Conservation (phyloP, 345 rosid genomes). For the Raphanus raphanistrum region DNA sequence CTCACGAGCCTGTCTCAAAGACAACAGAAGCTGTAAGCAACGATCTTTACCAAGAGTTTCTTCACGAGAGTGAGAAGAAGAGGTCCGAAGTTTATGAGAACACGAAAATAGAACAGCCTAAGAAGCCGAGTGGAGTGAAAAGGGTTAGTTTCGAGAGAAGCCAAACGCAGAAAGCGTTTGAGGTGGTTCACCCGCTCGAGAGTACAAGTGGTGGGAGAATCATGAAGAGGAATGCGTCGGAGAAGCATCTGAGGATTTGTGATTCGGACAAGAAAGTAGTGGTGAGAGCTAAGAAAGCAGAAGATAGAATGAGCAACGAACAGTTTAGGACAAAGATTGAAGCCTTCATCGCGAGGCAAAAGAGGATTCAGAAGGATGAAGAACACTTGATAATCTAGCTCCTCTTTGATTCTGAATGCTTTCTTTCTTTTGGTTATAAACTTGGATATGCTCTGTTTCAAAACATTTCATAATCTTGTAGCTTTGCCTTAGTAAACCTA, state of each 20-base stretch:
- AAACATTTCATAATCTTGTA: constrained; percentile 18
- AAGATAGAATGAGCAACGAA: constrained; percentile 72
- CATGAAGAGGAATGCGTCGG: constrained; percentile 54
- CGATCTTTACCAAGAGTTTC: constrained; percentile 50
- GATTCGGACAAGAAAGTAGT: constrained; percentile 29
- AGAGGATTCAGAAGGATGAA: constrained; percentile 66
- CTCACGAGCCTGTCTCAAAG: constrained; percentile 34
- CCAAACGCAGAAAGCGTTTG: constrained; percentile 53
- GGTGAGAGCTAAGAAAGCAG: constrained; percentile 40
- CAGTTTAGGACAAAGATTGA: constrained; percentile 66
- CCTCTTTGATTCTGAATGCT: constrained; percentile 2
- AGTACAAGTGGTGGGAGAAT: constrained; percentile 15
- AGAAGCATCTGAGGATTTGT: constrained; percentile 40
- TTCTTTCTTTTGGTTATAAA: constrained; percentile 6
- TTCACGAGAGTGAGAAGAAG: constrained; percentile 48
- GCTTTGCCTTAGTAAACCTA: constrained; percentile 2
- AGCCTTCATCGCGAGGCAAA: constrained; percentile 79
- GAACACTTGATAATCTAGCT: constrained; percentile 42
- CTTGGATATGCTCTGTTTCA: constrained; percentile 12
- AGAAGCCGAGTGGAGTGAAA: constrained; percentile 16
- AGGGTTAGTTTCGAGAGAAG: constrained; percentile 47
- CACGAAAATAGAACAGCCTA: constrained; percentile 19
- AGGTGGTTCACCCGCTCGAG: constrained; percentile 25
- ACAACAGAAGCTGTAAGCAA: constrained; percentile 35
- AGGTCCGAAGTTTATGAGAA: constrained; percentile 25